Evolutionary conservation across 78 protist species (phyloP), one percentile per base, ranked within the genome.

Genomic region (slime mould (Dictyostelium discoideum)): DNA sequence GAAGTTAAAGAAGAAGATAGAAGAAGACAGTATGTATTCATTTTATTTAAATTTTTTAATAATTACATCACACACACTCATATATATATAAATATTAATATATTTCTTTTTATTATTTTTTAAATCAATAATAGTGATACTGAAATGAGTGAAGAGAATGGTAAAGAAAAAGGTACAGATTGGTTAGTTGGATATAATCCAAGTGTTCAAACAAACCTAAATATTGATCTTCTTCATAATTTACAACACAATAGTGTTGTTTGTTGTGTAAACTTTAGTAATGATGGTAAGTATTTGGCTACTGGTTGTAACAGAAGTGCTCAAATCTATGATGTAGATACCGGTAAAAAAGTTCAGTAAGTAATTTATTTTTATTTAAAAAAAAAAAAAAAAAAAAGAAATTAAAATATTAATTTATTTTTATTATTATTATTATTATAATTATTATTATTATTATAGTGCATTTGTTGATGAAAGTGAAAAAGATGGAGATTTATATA

Each of bases 231-330:
- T 50, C 60, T 84, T 39, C 98, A 95, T 73, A 95, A 44, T 48
- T 44, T 97, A 54, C 72, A 32, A 6, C 97, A 97, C 96, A 73
- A 50, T 54, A 82, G 95, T 83, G 98, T 97, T 2, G 98, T 98
- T n/a, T 98, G 98, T 86, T 98, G 98, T 78, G 98, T 98, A 67
- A 88, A 92, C 40, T 98, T 98, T 93, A 85, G 96, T 60, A 14
- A 42, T 44, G 98, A 97, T 73, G 98, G 97, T n/a, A 87, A 87
- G 69, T 85, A 87, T 32, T 60, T 98, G 11, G 98, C 98, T 6
- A 97, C 98, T 11, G 98, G 98, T 16, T 97, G 98, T 96, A 98
- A 98, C 82, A 97, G 90, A 84, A 54, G 86, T 74, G 98, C 98
- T 29, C 97, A 93, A 79, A 86, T 98, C n/a, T 98, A 79, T 60